Evolutionary conservation across 768 basidiomycete genomes (phyloP).

Genomic region (Xerocomellus chrysenteron): DNA sequence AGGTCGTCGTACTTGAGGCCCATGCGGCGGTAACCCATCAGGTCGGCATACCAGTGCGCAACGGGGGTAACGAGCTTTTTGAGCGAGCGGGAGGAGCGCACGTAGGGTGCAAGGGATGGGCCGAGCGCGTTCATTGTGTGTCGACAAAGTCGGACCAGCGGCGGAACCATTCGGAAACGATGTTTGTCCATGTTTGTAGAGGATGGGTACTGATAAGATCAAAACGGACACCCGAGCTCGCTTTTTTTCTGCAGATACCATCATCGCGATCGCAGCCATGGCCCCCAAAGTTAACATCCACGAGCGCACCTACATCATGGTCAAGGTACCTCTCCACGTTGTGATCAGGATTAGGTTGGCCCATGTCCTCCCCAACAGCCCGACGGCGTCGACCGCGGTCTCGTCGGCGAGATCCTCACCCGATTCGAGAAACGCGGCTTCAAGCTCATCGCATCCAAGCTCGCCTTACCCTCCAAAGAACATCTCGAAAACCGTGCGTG

Average conservation of each 20-base stretch:
- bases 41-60: constrained; percentile 78
- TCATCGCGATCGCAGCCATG: constrained; percentile 45
- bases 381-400: constrained; percentile 96
- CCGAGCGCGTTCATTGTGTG: constrained; percentile 51
- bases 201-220: constrained; percentile 30
- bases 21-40: constrained; percentile 79
- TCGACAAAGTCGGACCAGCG: background rate
- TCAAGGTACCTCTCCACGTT: constrained; percentile 66
- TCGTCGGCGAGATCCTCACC: constrained; percentile 92
- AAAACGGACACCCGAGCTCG: background rate
- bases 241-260: constrained; percentile 23
- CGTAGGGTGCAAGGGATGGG: constrained; percentile 70
- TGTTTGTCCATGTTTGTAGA: constrained; percentile 47
- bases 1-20: constrained; percentile 96
- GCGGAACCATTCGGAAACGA: constrained; percentile 21
- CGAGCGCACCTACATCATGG: constrained; percentile 99
- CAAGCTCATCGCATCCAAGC: constrained; percentile 95
- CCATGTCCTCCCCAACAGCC: constrained; percentile 53
- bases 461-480: constrained; percentile 71
- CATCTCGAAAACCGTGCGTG: constrained; percentile 87
- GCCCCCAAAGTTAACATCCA: constrained; percentile 26
- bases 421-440: constrained; percentile 98
- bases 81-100: constrained; percentile 68
- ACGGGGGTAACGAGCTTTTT: constrained; percentile 70
- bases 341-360: too few species aligned